Base-by-base conservation (phyloP, 495 filamentous ascomycete genomes). In the Penicillium argentinense region DNA sequence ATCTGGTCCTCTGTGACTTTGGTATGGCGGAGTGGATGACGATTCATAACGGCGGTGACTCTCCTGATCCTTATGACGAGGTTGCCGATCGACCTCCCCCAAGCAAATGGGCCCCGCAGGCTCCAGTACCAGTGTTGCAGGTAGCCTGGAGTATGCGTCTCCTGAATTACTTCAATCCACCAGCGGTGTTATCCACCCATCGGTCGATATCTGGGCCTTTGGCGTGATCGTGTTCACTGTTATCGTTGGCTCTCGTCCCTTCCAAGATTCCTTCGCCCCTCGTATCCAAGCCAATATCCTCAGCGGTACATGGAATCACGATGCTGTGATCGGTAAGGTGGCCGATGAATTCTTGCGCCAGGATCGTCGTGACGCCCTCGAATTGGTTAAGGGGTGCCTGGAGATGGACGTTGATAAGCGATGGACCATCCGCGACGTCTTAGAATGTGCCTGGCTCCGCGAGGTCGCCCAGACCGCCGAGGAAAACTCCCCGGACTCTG, bases 1-100 rank as follows among this genome's bases (percentile, higher is more conserved):
- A 78, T 19, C 59, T 89, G 8, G 74, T 84, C 1, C 73, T 89
- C 7, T 88, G 85, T 53, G 86, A 89, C 53, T 89, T 89, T 53
- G 86, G 86, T 27, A 82, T 89, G 73, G 82, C 86, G 1, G 85
- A 89, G 64, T 88, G 83, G 69, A 75, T 86, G 54, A 70, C 72
- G 11, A 75, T 68, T 23, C 81, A 85, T 53, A 63, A 63, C 30
- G 69, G 69, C n/a, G 67, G 68, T 25, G 64, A 70, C 25, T 68
- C 66, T 2, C 69, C 75, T n/a, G 72, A 82, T 45, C 75, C 66
- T 8, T 78, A 67, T 48, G 72, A 74, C 27, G 63, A 72, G 34
- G 71, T 64, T 9, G 70, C 68, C n/a, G 69, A 75, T 47, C 70
- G 69, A 13, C 67, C 71, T 17, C 71, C 71, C 69, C 64, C 2